Conservation (phyloP, 805 yeast species). For the Torulaspora microellipsoides region DNA sequence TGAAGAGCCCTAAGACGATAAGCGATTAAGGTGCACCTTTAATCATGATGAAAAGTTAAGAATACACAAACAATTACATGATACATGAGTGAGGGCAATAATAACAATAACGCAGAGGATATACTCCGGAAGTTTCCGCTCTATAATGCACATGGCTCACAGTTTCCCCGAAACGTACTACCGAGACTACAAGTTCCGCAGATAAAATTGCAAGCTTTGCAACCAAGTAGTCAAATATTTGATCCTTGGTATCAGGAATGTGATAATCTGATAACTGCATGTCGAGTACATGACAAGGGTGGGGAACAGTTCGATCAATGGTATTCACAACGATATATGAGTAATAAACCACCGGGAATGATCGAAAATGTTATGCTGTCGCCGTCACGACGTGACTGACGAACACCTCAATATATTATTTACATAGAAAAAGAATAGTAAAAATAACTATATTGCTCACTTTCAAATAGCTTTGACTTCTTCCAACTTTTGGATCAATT, state of each 20-base stretch:
- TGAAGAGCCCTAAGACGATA: no score
- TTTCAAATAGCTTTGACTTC: slow-evolving; percentile 62
- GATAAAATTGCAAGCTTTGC: slow-evolving; percentile 16
- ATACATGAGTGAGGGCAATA: background rate
- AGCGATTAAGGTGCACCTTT: no score
- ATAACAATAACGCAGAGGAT: slow-evolving; percentile 9
- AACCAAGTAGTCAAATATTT: slow-evolving; percentile 22
- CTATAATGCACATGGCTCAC: slow-evolving; percentile 22
- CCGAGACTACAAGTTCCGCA: slow-evolving; percentile 15
- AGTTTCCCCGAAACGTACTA: slow-evolving; percentile 19
- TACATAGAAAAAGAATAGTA: no score
- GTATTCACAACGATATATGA: slow-evolving; percentile 22
- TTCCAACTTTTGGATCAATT: slow-evolving; percentile 71
- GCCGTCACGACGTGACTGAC: slow-evolving; percentile 16
- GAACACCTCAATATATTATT: no score
- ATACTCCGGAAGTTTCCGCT: slow-evolving; percentile 21
- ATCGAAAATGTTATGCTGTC: slow-evolving; percentile 17
- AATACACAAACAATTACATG: no score
- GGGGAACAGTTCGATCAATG: slow-evolving; percentile 22
- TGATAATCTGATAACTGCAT: slow-evolving; percentile 13
- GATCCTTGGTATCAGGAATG: slow-evolving; percentile 29
- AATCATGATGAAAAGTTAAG: no score
- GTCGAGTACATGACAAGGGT: slow-evolving; percentile 14
- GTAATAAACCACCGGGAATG: slow-evolving; percentile 32
- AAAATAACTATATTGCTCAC: background rate